Base-by-base conservation (phyloP, 2,329 filamentous ascomycete species). In the Diaporthe ampelina region DNA sequence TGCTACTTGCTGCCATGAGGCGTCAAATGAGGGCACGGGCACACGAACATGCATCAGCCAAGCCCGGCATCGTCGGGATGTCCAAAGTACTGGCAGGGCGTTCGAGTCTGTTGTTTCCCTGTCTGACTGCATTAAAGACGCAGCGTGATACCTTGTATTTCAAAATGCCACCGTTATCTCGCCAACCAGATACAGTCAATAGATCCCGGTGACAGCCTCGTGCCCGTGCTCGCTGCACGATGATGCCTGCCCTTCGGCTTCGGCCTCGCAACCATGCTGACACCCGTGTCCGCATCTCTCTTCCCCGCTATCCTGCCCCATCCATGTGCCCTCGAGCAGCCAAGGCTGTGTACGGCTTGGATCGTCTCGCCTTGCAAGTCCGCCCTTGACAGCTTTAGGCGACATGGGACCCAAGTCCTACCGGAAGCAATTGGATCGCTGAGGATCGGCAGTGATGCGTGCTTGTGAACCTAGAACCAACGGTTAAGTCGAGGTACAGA, bases 61-160 rank as follows among this genome's bases (percentile, higher is more conserved):
- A 75, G 58, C 63, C 72, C 70, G 73, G 63, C 48, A 65, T 40
- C 72, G 69, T 57, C 40, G 37, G 72, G 54, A 73, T 57, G 70
- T 26, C 37, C 32, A 40, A 19, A 8, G 69, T 19, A 57, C 56
- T 65, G 61, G 26, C 43, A 21, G 24, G 32, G 29, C 45, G 35
- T 19, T 26, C 61, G 13, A 50, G 17, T 6, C 29, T 21, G 29
- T 11, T 52, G 43, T 67, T 21, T 37, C 7, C 15, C 43, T 50
- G 43, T 29, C 29, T 45, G 26, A 15, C 26, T 13, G 37, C 11
- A 29, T 17, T 29, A 8, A 24, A 50, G 43, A 15, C 35, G 45
- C 45, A 21, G 19, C 67, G 72, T 50, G 69, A 72, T 56, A 11
- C n/a, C 40, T 56, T 58, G 68, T 29, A 52, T 45, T n/a, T 52